These are phyloP conservation scores for Candida broadrunensis DNA, from an alignment of 805 yeast species.

Conservation along the genomic window DNA sequence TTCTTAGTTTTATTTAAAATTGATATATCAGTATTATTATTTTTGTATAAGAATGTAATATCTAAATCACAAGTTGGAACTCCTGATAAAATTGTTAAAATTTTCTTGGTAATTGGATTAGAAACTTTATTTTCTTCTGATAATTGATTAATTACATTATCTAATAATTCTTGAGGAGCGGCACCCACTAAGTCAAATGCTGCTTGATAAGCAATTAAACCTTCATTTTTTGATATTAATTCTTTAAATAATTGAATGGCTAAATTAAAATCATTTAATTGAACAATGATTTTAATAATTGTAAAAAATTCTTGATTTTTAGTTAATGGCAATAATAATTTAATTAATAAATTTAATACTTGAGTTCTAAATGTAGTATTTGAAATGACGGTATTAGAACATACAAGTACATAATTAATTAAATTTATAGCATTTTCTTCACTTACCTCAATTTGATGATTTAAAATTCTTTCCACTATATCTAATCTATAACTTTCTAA, in stretches of 20 bases:
- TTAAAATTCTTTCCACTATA: constrained; percentile 61
- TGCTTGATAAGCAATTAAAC: constrained; percentile 78
- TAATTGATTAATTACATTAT: constrained; percentile 45
- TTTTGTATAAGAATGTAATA: constrained; percentile 80
- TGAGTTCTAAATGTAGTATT: constrained; percentile 64
- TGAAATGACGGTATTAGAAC: constrained; percentile 64
- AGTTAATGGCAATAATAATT: constrained; percentile 52
- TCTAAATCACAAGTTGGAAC: constrained; percentile 92
- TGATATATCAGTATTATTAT: constrained; percentile 82
- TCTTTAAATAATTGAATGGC: constrained; percentile 69
- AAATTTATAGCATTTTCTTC: constrained; percentile 55
- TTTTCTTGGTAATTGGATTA: constrained; percentile 33
- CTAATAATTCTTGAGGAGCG: constrained; percentile 85
- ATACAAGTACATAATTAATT: constrained; percentile 71
- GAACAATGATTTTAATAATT: constrained; percentile 81
- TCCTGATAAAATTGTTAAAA: constrained; percentile 77
- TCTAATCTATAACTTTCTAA: constrained; percentile 87
- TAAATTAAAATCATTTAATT: constrained; percentile 70
- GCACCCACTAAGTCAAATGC: constrained; percentile 92
- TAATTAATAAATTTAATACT: constrained; percentile 62
- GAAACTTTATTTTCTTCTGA: constrained; percentile 25
- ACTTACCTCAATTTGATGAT: constrained; percentile 29
- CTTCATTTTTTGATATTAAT: constrained; percentile 49
- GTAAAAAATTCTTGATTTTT: constrained; percentile 75
- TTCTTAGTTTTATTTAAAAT: constrained; percentile 80